Percentiles rank a stretch among this genome's conserved stretches.
These are phyloP conservation scores for Postia placenta DNA, from an alignment of 768 basidiomycete genomes.

Conservation along the genomic window DNA sequence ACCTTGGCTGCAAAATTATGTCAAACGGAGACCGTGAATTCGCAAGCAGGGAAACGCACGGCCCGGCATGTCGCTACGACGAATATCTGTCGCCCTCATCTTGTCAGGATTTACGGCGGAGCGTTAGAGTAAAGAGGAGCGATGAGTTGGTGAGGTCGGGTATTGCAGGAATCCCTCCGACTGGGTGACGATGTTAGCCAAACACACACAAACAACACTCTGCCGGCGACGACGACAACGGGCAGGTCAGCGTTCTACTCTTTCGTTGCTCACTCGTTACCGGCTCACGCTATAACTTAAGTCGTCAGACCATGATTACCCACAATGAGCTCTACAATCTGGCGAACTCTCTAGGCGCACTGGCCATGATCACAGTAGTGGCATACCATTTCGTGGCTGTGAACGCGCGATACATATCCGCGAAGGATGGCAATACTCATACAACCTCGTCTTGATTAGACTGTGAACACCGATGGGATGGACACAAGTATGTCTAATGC, in stretches of 20 bases:
- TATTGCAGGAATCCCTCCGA: conserved; percentile 1
- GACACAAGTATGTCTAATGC: too few relatives aligned
- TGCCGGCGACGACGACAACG: conserved; percentile 14
- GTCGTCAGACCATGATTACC: conserved; percentile 86
- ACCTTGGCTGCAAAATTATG: conserved; percentile 51
- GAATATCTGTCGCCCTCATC: conserved; percentile 61
- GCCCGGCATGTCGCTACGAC: conserved; percentile 76
- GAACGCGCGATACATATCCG: conserved; percentile 51
- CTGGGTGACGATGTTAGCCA: neutral
- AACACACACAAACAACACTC: conserved; percentile 13
- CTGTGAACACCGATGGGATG: neutral
- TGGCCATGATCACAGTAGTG: conserved; percentile 85
- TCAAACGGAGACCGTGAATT: neutral
- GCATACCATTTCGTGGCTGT: conserved; percentile 89
- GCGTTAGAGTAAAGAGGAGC: neutral
- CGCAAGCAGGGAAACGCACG: conserved; percentile 40
- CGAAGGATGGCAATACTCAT: conserved; percentile 6
- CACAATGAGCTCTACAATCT: conserved; percentile 76
- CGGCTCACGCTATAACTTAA: conserved; percentile 5
- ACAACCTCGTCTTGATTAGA: neutral
- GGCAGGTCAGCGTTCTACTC: conserved; percentile 1
- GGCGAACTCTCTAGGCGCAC: conserved; percentile 75
- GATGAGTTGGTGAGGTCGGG: conserved; percentile 2
- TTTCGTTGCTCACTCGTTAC: neutral
- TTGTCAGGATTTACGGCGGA: conserved; percentile 14